phyloP scores from a whole-genome alignment of 78 protist genomes.

The Dictyostelium purpureum region DNA sequence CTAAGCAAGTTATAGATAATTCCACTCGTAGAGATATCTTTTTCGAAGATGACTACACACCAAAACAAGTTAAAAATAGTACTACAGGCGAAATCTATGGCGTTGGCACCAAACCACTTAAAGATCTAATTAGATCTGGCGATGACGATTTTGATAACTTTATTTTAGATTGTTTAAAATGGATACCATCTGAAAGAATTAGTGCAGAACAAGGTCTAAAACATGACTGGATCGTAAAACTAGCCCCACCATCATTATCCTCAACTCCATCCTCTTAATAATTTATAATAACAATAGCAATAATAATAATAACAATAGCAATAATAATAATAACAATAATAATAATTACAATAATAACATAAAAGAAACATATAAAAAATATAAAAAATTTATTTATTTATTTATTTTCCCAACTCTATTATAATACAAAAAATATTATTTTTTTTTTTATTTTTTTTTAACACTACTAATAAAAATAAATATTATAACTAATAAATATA shows the following conservation, averaged over 20 bases:
- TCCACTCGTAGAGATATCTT: conserved; percentile 53
- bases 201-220: conserved; percentile 67
- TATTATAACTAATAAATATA: too few species aligned
- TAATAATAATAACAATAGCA: not conserved
- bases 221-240: conserved; percentile 46
- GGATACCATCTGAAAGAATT: conserved; percentile 51
- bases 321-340: not conserved
- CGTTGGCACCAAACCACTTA: not conserved
- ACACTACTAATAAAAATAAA: too few species aligned
- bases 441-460: not conserved
- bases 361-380: not conserved
- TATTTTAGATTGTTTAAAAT: conserved; percentile 45
- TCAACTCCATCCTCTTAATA: not conserved
- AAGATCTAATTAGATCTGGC: not conserved
- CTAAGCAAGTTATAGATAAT: conserved; percentile 20
- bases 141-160: conserved; percentile 60
- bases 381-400: not conserved
- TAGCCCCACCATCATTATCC: not conserved
- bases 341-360: not conserved
- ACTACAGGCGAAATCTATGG: conserved; percentile 30
- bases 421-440: not conserved
- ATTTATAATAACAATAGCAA: not conserved
- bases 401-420: not conserved
- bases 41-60: conserved; percentile 35
- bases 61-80: conserved; percentile 1